Evolutionary conservation across 129 eudicot genomes (phyloP), one percentile per base, ranked within the genome.

Genomic region (Gnaphalium uliginosum): DNA sequence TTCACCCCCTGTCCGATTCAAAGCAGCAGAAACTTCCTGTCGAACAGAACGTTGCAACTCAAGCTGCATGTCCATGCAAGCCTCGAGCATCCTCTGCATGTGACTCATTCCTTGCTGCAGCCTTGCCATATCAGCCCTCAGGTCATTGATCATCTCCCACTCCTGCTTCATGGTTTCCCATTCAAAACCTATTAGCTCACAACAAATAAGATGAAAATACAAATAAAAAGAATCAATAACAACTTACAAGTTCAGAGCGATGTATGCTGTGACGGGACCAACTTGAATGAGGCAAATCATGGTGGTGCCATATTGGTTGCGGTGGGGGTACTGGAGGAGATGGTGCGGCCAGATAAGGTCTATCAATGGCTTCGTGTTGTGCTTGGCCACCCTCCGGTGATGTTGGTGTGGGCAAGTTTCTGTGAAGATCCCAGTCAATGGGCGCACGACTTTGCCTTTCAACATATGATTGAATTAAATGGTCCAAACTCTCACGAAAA

Each of bases 21-120:
- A 90, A 70, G 99, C 99, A 76, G 99, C 99, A 75, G 99, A 91
- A 41, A 95, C 96, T 86, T 95, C 99, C 81, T 95, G 99, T 68
- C 96, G 83, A 35, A 95, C 99, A 4, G 99, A 89, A 19, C 97
- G 97, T 72, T 95, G 99, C 85, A 95, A 85, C 89, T 95, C 99
- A 30, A 95, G 89, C 74, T 95, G 99, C 99, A 95, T 95, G 77
- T 95, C 99, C 99, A 95, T 95, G 87, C 99, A 95, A 75, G 99
- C 90, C 71, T 95, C 99, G 37, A 95, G 78, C 99, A 91, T 95
- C 85, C 97, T 86, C 77, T 95, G 99, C 99, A 95, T 91, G 83
- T 95, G 92, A 82, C 85, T 91, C 99, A 91, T 95, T 6, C 97
- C 97, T 88, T 95, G 97, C 81, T 95, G 99, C 63, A 95, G 92